These are phyloP conservation scores for Mycena sp. DNA, from an alignment of 1,284 basidiomycete species.

Conservation along the genomic window DNA sequence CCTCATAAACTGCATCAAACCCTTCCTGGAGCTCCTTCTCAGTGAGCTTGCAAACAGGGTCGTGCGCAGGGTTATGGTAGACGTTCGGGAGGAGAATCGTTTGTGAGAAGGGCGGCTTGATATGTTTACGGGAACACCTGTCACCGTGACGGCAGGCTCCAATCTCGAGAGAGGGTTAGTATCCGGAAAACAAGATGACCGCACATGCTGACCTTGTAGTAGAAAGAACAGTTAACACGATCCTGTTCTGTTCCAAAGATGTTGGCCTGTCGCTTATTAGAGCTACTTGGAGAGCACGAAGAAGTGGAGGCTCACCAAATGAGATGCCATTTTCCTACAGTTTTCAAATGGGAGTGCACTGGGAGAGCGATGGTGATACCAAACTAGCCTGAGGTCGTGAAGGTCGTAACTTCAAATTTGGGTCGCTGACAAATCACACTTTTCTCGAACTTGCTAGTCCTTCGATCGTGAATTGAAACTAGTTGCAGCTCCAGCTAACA, in stretches of 20 bases:
- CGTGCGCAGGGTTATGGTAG: constrained; percentile 97
- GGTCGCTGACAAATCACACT: background rate
- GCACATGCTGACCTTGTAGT: constrained; percentile 79
- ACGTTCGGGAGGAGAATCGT: constrained; percentile 99
- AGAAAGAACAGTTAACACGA: constrained; percentile 95
- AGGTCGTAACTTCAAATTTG: too few relatives aligned
- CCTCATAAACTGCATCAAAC: constrained; percentile 98
- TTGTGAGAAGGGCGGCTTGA: constrained; percentile 96
- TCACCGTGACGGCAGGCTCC: constrained; percentile 97
- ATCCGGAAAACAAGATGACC: constrained; percentile 10
- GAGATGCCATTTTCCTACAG: constrained; percentile 61
- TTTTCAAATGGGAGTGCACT: background rate
- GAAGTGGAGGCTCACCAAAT: constrained; percentile 55
- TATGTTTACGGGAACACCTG: constrained; percentile 96
- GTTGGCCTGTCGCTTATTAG: constrained; percentile 65
- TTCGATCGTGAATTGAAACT: too few relatives aligned
- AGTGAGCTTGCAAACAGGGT: constrained; percentile 87
- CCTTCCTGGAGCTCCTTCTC: constrained; percentile 92
- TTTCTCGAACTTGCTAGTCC: constrained; percentile 17
- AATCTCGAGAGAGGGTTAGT: constrained; percentile 63
- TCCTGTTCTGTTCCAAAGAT: constrained; percentile 93
- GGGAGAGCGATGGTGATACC: background rate
- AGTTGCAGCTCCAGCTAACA: background rate
- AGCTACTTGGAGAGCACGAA: background rate
- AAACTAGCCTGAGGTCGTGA: too few relatives aligned